phyloP scores from a whole-genome alignment of 2,329 filamentous ascomycete genomes.

The Zasmidium angulare region DNA sequence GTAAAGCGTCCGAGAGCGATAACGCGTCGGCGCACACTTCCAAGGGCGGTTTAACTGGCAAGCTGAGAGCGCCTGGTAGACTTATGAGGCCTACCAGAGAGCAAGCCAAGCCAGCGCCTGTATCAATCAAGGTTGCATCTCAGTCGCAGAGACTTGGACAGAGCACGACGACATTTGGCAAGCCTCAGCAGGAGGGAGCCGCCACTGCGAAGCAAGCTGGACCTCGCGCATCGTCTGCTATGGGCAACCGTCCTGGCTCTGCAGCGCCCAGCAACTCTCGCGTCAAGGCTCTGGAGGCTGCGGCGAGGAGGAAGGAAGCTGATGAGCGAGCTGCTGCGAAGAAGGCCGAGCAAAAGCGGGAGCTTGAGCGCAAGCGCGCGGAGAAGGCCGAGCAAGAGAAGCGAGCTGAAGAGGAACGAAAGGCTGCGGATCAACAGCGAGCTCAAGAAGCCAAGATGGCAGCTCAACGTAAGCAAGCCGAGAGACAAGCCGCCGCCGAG shows the following conservation, averaged over 20 bases:
- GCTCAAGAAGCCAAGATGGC: constrained; percentile 37
- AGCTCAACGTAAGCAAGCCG: constrained; percentile 39
- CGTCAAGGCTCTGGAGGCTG: constrained; percentile 63
- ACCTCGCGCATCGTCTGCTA: constrained; percentile 65
- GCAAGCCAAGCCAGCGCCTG: constrained; percentile 68
- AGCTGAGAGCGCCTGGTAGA: constrained; percentile 36
- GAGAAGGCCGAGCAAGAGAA: constrained; percentile 64
- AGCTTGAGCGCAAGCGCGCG: constrained; percentile 74
- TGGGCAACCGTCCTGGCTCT: constrained; percentile 41
- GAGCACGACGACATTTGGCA: constrained; percentile 2
- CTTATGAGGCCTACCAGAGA: constrained; percentile 43
- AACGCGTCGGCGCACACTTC: constrained; percentile 64
- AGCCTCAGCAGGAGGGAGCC: constrained; percentile 17
- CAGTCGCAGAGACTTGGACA: constrained; percentile 39
- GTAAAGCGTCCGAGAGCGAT: constrained; percentile 44
- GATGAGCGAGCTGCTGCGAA: constrained; percentile 78
- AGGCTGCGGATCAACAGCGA: constrained; percentile 39
- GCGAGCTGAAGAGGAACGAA: constrained; percentile 38
- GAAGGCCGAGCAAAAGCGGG: constrained; percentile 77
- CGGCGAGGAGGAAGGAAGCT: constrained; percentile 78
- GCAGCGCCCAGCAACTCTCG: constrained; percentile 53
- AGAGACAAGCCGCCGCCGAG: constrained; percentile 49
- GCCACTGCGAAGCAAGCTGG: constrained; percentile 53
- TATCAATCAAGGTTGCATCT: constrained; percentile 66
- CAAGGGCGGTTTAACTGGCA: constrained; percentile 42